These are phyloP conservation scores for Cystofilobasidium ferigula DNA, from an alignment of 768 basidiomycete species.

Conservation along the genomic window DNA sequence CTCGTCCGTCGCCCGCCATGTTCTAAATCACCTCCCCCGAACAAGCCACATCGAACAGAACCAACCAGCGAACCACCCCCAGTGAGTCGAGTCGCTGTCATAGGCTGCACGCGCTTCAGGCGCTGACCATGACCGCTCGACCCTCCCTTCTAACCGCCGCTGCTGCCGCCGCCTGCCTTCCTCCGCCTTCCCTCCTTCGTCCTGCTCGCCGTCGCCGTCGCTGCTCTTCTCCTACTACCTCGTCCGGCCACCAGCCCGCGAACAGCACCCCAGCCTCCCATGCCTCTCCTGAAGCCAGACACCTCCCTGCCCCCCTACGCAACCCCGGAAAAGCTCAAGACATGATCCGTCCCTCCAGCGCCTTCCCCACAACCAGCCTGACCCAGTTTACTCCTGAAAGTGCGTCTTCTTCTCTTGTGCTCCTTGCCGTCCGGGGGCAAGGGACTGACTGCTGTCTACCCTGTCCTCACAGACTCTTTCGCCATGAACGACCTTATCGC, in stretches of 20 bases:
- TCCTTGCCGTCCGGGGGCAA: no score
- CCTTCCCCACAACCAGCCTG: neutral
- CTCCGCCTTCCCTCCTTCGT: no score
- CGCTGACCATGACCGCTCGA: no score
- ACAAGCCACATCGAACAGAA: no score
- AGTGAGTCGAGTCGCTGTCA: no score
- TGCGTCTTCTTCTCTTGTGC: neutral
- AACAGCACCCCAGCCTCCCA: no score
- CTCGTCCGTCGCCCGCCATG: neutral
- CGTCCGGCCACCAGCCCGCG: no score
- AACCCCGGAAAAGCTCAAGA: neutral
- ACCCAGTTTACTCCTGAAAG: neutral
- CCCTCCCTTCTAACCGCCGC: neutral
- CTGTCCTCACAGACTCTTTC: neutral
- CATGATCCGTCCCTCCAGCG: neutral
- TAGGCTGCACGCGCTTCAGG: no score
- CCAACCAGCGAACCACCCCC: no score
- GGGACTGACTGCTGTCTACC: neutral
- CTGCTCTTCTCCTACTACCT: no score
- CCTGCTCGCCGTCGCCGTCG: no score
- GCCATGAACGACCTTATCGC: constrained; percentile 3
- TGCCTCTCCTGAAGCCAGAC: neutral
- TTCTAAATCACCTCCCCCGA: neutral
- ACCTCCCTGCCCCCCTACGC: neutral
- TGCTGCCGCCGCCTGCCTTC: neutral